phyloP scores from a whole-genome alignment of 139 green algal genomes.

The Coccomyxa sp. region DNA sequence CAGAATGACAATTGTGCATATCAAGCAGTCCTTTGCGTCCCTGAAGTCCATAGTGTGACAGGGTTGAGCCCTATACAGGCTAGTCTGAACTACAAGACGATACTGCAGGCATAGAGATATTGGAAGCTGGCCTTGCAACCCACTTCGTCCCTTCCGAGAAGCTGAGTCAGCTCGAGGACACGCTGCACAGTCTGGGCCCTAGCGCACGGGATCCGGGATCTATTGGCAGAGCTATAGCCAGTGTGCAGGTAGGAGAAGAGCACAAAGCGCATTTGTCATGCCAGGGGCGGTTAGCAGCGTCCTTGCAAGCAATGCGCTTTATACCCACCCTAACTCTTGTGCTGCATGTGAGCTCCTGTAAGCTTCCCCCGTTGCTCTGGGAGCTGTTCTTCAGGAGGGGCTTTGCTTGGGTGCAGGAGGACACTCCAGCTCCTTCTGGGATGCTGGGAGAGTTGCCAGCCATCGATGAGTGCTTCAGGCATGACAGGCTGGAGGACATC shows the following conservation, averaged over 20 bases:
- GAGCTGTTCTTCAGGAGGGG: not conserved
- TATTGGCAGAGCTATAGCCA: not conserved
- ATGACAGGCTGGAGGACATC: constrained; percentile 9
- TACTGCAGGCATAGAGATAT: constrained; percentile 53
- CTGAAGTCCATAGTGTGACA: not conserved
- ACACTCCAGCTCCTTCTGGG: not conserved
- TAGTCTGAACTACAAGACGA: not conserved
- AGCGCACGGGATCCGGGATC: constrained; percentile 1
- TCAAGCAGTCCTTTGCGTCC: not conserved
- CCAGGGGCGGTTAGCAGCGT: not conserved
- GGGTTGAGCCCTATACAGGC: not conserved
- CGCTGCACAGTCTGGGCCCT: constrained; percentile 25
- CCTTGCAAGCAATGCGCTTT: not conserved
- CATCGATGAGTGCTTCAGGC: constrained; percentile 17
- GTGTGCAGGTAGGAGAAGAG: not conserved
- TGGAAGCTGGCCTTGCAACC: constrained; percentile 73
- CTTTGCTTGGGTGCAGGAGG: not conserved
- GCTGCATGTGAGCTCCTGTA: too few species aligned
- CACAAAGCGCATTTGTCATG: not conserved
- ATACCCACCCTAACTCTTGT: not conserved
- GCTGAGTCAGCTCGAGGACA: constrained; percentile 40
- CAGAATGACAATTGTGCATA: not conserved
- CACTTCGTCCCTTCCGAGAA: constrained; percentile 68
- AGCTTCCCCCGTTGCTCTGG: not conserved
- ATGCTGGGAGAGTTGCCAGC: constrained; percentile 15